Conservation (phyloP, 2,329 filamentous ascomycete species). For the Talaromyces verruculosus region DNA sequence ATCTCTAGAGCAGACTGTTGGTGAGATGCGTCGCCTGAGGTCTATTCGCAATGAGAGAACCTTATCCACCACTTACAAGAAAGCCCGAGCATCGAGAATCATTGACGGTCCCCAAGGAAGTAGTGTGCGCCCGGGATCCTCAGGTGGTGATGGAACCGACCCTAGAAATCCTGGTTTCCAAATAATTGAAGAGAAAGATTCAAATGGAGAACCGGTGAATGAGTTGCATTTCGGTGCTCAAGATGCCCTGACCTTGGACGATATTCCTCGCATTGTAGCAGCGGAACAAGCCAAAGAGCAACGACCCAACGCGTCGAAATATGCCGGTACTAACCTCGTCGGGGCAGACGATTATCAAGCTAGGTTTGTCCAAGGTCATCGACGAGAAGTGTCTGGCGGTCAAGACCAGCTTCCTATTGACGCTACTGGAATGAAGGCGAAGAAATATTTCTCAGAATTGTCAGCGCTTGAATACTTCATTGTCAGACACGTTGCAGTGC, state of each 20-base stretch:
- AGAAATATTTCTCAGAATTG: conserved; percentile 93
- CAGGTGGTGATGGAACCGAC: conserved; percentile 60
- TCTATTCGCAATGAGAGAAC: conserved; percentile 94
- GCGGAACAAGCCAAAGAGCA: conserved; percentile 93
- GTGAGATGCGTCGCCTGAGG: conserved; percentile 85
- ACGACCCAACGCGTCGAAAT: conserved; percentile 74
- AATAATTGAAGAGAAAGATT: conserved; percentile 76
- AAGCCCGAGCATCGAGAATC: conserved; percentile 84
- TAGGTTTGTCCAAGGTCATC: conserved; percentile 67
- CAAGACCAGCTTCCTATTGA: conserved; percentile 51
- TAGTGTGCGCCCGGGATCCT: conserved; percentile 67
- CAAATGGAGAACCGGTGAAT: conserved; percentile 66
- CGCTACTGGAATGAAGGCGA: conserved; percentile 57
- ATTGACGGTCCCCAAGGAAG: conserved; percentile 80
- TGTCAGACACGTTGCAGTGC: conserved; percentile 87
- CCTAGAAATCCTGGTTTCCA: conserved; percentile 62
- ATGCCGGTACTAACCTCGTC: conserved; percentile 69
- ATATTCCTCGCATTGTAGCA: conserved; percentile 93
- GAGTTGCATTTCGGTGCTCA: conserved; percentile 86
- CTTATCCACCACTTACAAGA: conserved; percentile 87
- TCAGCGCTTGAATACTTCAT: conserved; percentile 97
- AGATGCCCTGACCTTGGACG: conserved; percentile 89
- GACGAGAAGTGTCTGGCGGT: conserved; percentile 64
- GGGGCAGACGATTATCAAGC: conserved; percentile 60
- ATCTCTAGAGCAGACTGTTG: conserved; percentile 91